phyloP scores from a whole-genome alignment of 2,329 filamentous ascomycete species.

The Neonectria coccinea region DNA sequence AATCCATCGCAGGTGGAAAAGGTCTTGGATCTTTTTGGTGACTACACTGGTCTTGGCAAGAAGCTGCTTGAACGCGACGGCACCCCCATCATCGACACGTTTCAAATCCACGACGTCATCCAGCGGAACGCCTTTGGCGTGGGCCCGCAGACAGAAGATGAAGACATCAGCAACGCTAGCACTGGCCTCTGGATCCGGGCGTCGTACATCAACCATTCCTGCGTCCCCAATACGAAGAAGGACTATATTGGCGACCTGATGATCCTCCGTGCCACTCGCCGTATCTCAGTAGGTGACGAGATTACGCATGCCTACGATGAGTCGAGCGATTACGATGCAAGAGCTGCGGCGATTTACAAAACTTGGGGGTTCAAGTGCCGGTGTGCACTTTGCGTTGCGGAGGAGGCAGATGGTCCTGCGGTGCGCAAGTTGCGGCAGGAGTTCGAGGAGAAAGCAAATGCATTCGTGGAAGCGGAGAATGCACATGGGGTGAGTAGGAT shows the following conservation, averaged over 20 bases:
- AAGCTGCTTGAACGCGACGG: constrained; percentile 43
- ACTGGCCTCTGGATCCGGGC: constrained; percentile 55
- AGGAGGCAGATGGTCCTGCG: constrained; percentile 39
- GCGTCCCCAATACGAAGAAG: constrained; percentile 51
- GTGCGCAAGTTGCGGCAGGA: constrained; percentile 36
- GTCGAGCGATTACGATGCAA: constrained; percentile 40
- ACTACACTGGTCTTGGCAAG: constrained; percentile 42
- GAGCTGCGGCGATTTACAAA: constrained; percentile 34
- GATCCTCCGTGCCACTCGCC: constrained; percentile 51
- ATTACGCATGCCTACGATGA: constrained; percentile 50
- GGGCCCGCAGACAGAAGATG: constrained; percentile 44
- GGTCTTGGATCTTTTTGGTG: constrained; percentile 43
- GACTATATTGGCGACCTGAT: constrained; percentile 55
- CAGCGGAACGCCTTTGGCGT: constrained; percentile 51
- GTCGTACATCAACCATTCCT: constrained; percentile 58
- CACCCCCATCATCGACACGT: constrained; percentile 44
- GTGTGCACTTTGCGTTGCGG: constrained; percentile 51
- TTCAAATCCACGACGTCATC: constrained; percentile 50
- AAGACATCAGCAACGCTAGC: constrained; percentile 48
- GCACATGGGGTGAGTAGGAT: constrained; percentile 32
- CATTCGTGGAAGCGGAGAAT: constrained; percentile 32
- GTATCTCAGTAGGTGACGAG: constrained; percentile 51
- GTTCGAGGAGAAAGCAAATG: constrained; percentile 36
- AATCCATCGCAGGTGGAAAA: constrained; percentile 43
- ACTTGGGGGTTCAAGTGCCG: constrained; percentile 55